Evolutionary conservation across 208 protist species (phyloP), one percentile per base, ranked within the genome.

Genomic region (Leishmania lainsoni): DNA sequence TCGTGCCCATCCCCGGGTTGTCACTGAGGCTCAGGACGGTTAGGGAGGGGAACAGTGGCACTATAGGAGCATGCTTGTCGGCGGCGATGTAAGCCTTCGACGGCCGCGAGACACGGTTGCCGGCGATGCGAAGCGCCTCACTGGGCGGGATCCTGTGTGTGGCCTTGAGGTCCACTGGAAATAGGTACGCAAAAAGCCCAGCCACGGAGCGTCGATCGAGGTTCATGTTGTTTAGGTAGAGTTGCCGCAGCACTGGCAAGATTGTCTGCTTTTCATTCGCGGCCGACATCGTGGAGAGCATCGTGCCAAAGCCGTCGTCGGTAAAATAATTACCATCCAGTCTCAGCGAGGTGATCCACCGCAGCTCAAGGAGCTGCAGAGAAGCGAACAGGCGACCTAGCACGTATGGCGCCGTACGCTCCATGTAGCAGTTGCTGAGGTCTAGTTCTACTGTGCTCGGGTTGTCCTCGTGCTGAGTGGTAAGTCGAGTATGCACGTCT

Each of bases 191-290:
- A 66, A 95, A 76, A 78, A 97, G 81, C 49, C 90, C 93, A 5
- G 88, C 66, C 63, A 93, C 78, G 39, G 85, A 89, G 81, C 83
- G 79, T 72, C 70, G 61, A 76, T 95, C 91, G 3, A 97, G 80
- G 75, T 94, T 94, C 92, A 97, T 97, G 78, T 92, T 94, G 83
- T 94, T 93, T 35, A 97, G 84, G 79, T 94, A 95, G 42, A 97
- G 83, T 75, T 95, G 86, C 49, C 86, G 86, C 22, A 97, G 82
- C 17, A 90, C n/a, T 0, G 93, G 93, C 48, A 97, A 63, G 61
- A 93, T 79, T 8, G 72, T 71, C 56, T 78, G 81, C 17, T n/a
- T 65, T 70, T 94, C 87, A 77, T 95, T 93, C 32, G 83, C 90
- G 20, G 80, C 80, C 20, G 90, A 86, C 87, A 97, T 92, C 63